A percentile compares a stretch with the other conserved stretches of the same genome.
These are phyloP conservation scores for Trichoderma afroharzianum DNA, from an alignment of 2,329 filamentous ascomycete species.

Conservation along the genomic window DNA sequence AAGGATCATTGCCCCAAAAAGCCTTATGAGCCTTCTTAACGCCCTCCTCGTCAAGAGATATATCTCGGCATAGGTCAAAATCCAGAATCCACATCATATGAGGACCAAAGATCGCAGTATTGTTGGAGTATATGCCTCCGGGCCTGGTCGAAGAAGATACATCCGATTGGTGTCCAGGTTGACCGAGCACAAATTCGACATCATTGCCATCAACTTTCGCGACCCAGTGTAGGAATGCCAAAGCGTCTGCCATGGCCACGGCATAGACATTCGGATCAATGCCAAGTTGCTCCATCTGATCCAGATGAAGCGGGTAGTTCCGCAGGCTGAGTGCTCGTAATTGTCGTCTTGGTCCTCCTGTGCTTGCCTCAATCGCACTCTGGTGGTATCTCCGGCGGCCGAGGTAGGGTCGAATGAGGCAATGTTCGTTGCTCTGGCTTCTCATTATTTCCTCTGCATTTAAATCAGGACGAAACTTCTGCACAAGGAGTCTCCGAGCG, in stretches of 20 bases:
- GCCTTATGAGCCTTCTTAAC: neutral
- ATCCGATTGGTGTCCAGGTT: slow-evolving; percentile 11
- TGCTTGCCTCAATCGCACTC: neutral
- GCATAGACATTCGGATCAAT: slow-evolving; percentile 38
- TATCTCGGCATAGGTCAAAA: slow-evolving; percentile 40
- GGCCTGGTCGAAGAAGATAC: no score
- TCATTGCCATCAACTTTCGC: slow-evolving; percentile 48
- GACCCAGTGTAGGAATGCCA: slow-evolving; percentile 50
- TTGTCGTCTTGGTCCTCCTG: neutral
- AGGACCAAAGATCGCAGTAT: slow-evolving; percentile 25
- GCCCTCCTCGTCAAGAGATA: neutral
- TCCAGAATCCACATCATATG: slow-evolving; percentile 46
- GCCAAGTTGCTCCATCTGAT: slow-evolving; percentile 45
- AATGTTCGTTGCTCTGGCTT: slow-evolving; percentile 40
- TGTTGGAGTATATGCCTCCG: neutral
- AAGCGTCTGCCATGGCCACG: slow-evolving; percentile 43
- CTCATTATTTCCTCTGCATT: neutral
- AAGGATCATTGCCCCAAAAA: slow-evolving; percentile 1
- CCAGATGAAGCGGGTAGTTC: slow-evolving; percentile 47
- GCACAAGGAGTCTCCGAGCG: slow-evolving; percentile 21
- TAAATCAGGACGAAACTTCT: slow-evolving; percentile 20
- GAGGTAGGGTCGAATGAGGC: slow-evolving; percentile 48
- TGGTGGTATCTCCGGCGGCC: slow-evolving; percentile 32
- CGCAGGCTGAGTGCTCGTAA: slow-evolving; percentile 37
- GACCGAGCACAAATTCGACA: slow-evolving; percentile 52